These are phyloP conservation scores for Corallochytrium limacisporum DNA, from an alignment of 78 protist species.

Conservation along the genomic window DNA sequence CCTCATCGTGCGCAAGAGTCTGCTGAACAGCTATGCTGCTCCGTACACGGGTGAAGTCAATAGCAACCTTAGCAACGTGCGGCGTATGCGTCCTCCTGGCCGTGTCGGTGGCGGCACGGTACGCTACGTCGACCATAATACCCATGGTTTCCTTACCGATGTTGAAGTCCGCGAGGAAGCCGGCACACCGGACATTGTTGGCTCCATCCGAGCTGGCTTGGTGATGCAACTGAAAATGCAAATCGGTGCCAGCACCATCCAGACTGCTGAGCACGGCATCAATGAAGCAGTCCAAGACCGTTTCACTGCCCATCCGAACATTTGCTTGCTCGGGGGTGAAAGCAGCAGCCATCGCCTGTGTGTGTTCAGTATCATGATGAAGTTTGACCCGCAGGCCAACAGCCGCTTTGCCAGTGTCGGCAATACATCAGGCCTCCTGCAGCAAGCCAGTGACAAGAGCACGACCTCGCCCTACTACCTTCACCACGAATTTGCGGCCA, in stretches of 20 bases:
- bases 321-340: not conserved
- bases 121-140: slow-evolving; percentile 34
- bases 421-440: no score
- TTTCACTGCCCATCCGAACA: not conserved
- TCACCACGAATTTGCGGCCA: slow-evolving; percentile 68
- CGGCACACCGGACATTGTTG: slow-evolving; percentile 79
- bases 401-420: no score
- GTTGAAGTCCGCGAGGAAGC: slow-evolving; percentile 70
- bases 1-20: slow-evolving; percentile 30
- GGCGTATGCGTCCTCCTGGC: no score
- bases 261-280: no score
- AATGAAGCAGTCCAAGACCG: no score
- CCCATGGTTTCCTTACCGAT: slow-evolving; percentile 46
- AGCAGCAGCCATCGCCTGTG: slow-evolving; percentile 8
- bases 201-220: slow-evolving; percentile 64
- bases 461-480: no score
- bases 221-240: slow-evolving; percentile 23
- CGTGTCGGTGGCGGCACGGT: slow-evolving; percentile 86
- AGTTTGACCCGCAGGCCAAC: slow-evolving; percentile 9
- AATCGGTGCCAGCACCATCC: not conserved
- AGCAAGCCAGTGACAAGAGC: no score
- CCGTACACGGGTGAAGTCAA: no score
- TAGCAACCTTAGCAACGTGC: not conserved
- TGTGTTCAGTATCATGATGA: slow-evolving; percentile 16
- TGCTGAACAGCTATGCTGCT: slow-evolving; percentile 16